Percentiles rank a stretch among this genome's conserved stretches.
Conservation (phyloP, 495 filamentous ascomycete genomes). For the Trichodelitschia bisporula region DNA sequence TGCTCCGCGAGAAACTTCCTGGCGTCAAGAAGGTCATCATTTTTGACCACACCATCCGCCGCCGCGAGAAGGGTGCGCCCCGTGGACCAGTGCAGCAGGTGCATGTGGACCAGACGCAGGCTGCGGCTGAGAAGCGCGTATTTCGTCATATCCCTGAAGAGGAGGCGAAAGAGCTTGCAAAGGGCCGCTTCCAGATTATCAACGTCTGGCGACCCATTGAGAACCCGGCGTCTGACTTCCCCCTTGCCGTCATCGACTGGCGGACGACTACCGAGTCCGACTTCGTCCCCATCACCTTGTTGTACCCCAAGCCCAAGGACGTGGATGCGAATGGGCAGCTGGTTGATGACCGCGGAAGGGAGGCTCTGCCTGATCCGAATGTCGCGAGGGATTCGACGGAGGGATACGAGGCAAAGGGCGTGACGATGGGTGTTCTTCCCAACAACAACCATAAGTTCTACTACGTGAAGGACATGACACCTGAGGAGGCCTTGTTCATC, state of each 20-base stretch:
- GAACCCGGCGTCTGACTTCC: conserved; percentile 16
- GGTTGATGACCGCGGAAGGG: conserved; percentile 16
- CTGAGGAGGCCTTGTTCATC: conserved; percentile 16
- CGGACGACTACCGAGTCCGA: conserved; percentile 12
- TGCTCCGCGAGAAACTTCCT: conserved; percentile 8
- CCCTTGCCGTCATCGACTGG: conserved; percentile 17
- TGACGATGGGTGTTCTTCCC: conserved; percentile 14
- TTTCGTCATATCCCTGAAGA: conserved; percentile 18
- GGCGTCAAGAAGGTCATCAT: conserved; percentile 16
- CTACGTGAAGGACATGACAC: conserved; percentile 18
- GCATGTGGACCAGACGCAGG: conserved; percentile 17
- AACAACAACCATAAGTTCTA: conserved; percentile 15
- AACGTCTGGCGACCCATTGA: conserved; percentile 60
- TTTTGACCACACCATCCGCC: conserved; percentile 18
- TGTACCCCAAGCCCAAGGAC: conserved; percentile 13
- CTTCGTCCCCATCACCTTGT: conserved; percentile 13
- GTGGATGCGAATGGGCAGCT: conserved; percentile 9
- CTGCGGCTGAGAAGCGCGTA: conserved; percentile 13
- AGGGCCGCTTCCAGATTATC: conserved; percentile 48
- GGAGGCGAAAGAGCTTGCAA: conserved; percentile 33
- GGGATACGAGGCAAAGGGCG: conserved; percentile 15
- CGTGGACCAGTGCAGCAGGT: conserved; percentile 18
- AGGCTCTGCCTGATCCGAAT: conserved; percentile 9
- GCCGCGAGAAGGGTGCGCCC: conserved; percentile 11
- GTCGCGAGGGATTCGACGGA: too few species aligned